Percentiles rank a stretch among this genome's conserved stretches.
Conservation (phyloP, 1,284 basidiomycete genomes). For the Tylopilus sp. region DNA sequence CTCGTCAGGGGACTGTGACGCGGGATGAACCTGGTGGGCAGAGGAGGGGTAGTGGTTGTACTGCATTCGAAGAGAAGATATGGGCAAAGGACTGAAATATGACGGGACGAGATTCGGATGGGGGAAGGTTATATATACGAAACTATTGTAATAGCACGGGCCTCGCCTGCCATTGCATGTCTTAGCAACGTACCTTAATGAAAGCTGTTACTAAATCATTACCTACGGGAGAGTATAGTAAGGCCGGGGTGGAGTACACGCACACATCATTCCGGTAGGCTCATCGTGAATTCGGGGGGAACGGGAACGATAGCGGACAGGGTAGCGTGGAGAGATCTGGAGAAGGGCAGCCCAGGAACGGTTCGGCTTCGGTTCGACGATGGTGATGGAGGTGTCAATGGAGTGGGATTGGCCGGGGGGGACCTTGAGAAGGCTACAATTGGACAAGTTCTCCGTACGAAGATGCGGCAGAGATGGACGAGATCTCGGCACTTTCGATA, state of each 20-base stretch:
- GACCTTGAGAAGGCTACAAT: slow-evolving; percentile 24
- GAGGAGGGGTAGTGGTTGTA: slow-evolving; percentile 28
- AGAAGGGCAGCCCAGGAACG: slow-evolving; percentile 25
- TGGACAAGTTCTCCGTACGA: slow-evolving; percentile 29
- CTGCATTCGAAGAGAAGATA: slow-evolving; percentile 22
- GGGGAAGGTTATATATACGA: slow-evolving; percentile 32
- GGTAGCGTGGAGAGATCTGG: slow-evolving; percentile 28
- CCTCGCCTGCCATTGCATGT: slow-evolving; percentile 36
- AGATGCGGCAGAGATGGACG: slow-evolving; percentile 16
- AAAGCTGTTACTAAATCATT: slow-evolving; percentile 37
- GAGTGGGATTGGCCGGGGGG: slow-evolving; percentile 31
- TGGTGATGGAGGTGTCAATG: slow-evolving; percentile 33
- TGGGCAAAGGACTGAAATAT: slow-evolving; percentile 8
- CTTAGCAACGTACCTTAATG: slow-evolving; percentile 39
- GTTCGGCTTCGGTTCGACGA: slow-evolving; percentile 28
- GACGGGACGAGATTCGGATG: slow-evolving; percentile 10
- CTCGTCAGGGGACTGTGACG: slow-evolving; percentile 18
- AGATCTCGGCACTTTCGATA: slow-evolving; percentile 26
- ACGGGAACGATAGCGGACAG: slow-evolving; percentile 33
- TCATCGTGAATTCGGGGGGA: slow-evolving; percentile 30
- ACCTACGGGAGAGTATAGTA: slow-evolving; percentile 33
- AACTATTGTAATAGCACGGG: slow-evolving; percentile 34
- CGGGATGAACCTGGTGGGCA: slow-evolving; percentile 16
- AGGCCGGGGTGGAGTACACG: slow-evolving; percentile 32
- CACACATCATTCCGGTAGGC: slow-evolving; percentile 34